Base-by-base conservation (phyloP, 2,329 filamentous ascomycete genomes). In the Ceratocystis albifundus region DNA sequence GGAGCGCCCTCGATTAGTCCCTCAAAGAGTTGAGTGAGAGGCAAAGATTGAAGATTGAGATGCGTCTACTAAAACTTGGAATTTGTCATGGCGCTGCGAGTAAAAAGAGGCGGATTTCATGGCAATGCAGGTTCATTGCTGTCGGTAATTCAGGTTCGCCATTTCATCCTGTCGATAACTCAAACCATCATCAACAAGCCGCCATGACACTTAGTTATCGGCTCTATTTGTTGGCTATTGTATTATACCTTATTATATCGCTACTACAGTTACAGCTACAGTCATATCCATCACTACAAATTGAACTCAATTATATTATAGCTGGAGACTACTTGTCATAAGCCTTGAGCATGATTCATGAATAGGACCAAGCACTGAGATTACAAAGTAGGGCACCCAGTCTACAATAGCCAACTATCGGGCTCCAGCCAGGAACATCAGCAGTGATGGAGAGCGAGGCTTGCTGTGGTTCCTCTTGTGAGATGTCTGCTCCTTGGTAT, bases 401-500 rank as follows among this genome's bases (percentile, higher is more conserved):
- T 2, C 22, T 15, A 28, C 22, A 25, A 17, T 7, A 5, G 22
- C 2, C 48, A 25, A 53, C 36, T 62, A 68, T n/a, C 76, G 75
- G 10, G 72, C 81, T 4, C 82, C 82, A 41, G 82, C 82, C 22
- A 85, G 74, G 69, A 84, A 85, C 78, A 84, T 81, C 67, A 85
- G 73, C 64, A 84, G 71, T 7, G 77, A 77, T 4, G 82, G 82
- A 17, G 81, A 84, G 73, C 81, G 82, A 76, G 81, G 83, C 67
- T 82, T 77, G 71, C 76, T 79, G 66, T 78, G 79, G 69, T 82
- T 77, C 77, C 83, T 84, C 76, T 82, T 83, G 70, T 82, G 80
- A 36, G 61, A 84, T 80, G 78, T 82, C 72, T 84, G 80, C 67
- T 80, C 81, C 61, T 82, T 77, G 15, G 17, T 15, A 28, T 57